Conservation (phyloP, 345 rosid genomes). For the Turnera subulata region DNA sequence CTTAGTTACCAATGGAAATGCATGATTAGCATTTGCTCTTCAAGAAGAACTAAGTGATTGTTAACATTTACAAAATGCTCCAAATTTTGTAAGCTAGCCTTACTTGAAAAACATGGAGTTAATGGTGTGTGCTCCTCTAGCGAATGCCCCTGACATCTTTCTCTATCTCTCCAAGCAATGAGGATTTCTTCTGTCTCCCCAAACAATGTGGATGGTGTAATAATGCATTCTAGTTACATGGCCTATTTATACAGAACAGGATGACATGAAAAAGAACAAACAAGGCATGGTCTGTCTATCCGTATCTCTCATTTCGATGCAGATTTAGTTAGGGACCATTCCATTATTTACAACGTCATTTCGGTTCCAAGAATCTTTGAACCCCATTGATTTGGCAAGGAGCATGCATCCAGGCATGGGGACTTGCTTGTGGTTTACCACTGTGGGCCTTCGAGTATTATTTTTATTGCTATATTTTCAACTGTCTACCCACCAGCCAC, state of each 20-base stretch:
- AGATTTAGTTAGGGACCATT: constrained; percentile 14
- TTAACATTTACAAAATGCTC: neutral
- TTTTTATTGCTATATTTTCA: too few relatives aligned
- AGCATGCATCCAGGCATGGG: too few relatives aligned
- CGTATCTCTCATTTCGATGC: constrained; percentile 28
- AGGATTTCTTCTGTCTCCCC: neutral
- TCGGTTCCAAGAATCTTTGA: neutral
- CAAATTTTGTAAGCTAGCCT: neutral
- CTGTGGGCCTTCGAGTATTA: too few relatives aligned
- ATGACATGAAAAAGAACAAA: neutral
- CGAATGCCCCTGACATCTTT: constrained; percentile 17
- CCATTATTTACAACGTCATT: neutral
- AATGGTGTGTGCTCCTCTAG: constrained; percentile 35
- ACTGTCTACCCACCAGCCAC: too few relatives aligned
- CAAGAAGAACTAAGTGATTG: too few relatives aligned
- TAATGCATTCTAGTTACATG: neutral
- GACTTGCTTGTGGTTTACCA: too few relatives aligned
- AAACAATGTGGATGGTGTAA: neutral
- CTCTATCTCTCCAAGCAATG: neutral
- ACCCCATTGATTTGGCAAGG: too few relatives aligned
- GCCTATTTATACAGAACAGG: neutral
- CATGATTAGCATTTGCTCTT: too few relatives aligned
- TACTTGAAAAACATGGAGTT: constrained; percentile 37
- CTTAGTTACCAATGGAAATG: too few relatives aligned
- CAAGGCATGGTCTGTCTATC: neutral